Base-by-base conservation (phyloP, 192 early-diverging fungal species). In the Backusella sp. region DNA sequence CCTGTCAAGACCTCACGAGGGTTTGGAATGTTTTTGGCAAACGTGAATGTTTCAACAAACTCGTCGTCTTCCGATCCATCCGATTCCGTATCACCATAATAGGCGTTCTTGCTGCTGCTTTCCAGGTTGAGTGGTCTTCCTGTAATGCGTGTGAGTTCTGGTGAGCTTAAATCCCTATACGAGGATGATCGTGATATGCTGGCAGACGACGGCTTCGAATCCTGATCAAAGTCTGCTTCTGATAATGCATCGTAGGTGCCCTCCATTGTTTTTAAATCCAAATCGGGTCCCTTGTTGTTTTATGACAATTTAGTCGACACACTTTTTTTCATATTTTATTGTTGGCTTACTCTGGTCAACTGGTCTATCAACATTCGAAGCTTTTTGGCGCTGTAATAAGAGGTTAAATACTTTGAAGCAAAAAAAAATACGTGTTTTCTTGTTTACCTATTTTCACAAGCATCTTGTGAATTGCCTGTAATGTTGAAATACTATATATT, bases 11-110 rank as follows among this genome's bases (percentile, higher is more conserved):
- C 44, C 11, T 68, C 72, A 1, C 39, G 34, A 2, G 77, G 77
- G 28, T 74, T 44, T 21, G 35, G 2, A 28, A 79, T 69, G n/a
- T 79, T 79, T 34, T 74, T 79, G 3, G 77, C 77, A 62, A 79
- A 69, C 3, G 36, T 59, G 26, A 79, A 79, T 6, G 46, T 74
- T 1, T 69, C 67, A 0, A 15, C 36, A 32, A 52, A 37, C 26
- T 79, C 68, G n/a, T 56, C 66, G 8, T 72, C 72, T n/a, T 52
- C 62, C n/a, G 65, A 37, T 49, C 32, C 62, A 32, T 65, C 56
- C 37, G 56, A 62, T 14, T 62, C 56, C 12, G 56, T 62, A 12
- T 62, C 56, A 4, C 56, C 12, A 11, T 11, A 62, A 62, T 28
- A 26, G 0, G 21, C 8, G 0, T 12, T 28, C 23, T 62, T 62